Evolutionary conservation across 139 green algal species (phyloP).

Genomic region (Monoraphidium neglectum): DNA sequence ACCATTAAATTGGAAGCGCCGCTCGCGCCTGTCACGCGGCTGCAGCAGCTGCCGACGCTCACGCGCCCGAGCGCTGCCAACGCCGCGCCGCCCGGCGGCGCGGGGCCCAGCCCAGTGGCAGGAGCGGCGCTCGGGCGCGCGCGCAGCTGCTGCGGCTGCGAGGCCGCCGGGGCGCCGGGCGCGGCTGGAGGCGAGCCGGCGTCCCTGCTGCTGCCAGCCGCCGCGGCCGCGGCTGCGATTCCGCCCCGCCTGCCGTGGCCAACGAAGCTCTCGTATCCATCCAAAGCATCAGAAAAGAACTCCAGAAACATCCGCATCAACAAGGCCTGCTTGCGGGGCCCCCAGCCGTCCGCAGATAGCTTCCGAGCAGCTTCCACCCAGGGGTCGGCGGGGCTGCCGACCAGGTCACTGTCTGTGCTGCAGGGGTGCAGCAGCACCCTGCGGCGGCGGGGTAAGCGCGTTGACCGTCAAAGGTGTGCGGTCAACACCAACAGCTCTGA

Average conservation of each 20-base stretch:
- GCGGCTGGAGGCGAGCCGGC: neutral
- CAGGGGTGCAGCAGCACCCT: conserved; percentile 19
- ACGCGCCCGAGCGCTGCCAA: neutral
- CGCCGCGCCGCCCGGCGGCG: neutral
- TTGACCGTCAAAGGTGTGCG: too few relatives aligned
- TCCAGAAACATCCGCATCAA: conserved; percentile 20
- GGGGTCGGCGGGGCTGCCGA: conserved; percentile 7
- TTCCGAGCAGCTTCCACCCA: conserved; percentile 11
- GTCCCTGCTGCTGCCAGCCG: neutral
- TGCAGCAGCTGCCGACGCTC: neutral
- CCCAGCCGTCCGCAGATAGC: neutral
- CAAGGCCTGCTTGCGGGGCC: conserved; percentile 8
- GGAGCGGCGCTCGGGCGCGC: neutral
- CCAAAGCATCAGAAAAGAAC: conserved; percentile 10
- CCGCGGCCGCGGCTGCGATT: neutral
- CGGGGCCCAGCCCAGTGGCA: neutral
- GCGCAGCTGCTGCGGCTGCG: neutral
- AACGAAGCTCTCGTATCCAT: neutral
- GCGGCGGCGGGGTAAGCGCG: neutral
- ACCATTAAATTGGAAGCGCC: neutral
- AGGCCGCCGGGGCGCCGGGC: too few relatives aligned
- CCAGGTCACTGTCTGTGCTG: neutral
- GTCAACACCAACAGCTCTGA: too few relatives aligned
- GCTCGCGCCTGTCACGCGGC: neutral
- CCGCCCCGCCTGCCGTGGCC: neutral